Percentiles rank a stretch among this genome's conserved stretches.
These are phyloP conservation scores for Ephemerocybe angulata DNA, from an alignment of 768 basidiomycete species.

Conservation along the genomic window DNA sequence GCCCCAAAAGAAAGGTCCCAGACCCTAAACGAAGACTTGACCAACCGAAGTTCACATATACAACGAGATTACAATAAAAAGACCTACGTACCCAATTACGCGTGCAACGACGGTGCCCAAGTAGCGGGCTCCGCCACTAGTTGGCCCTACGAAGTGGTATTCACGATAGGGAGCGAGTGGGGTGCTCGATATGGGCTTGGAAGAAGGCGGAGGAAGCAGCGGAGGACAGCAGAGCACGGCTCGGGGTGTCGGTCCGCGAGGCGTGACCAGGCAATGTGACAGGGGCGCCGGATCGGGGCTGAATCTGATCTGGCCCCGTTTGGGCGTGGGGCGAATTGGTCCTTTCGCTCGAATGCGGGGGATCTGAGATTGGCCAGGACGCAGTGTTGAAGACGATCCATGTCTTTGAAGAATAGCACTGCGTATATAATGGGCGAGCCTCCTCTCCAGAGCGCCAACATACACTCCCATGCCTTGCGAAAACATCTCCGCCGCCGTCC, in stretches of 20 bases:
- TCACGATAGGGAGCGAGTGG: background rate
- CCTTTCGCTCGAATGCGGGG: background rate
- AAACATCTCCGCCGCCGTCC: slow-evolving; percentile 69
- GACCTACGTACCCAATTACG: too few relatives aligned
- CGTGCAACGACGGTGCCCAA: too few relatives aligned
- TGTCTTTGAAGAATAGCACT: slow-evolving; percentile 7
- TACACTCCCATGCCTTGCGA: slow-evolving; percentile 20
- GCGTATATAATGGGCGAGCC: slow-evolving; percentile 1
- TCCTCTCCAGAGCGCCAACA: background rate
- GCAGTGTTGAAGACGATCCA: background rate
- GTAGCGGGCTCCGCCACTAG: too few relatives aligned
- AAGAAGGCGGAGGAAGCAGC: background rate
- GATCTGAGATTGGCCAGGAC: background rate
- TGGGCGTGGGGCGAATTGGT: background rate
- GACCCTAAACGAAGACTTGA: too few relatives aligned
- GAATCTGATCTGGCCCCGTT: slow-evolving; percentile 1
- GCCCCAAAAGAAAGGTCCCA: too few relatives aligned
- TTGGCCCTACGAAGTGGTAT: background rate
- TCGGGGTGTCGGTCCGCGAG: background rate
- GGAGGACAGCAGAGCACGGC: background rate
- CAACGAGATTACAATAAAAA: too few relatives aligned
- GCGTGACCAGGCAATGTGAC: slow-evolving; percentile 6
- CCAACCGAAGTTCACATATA: too few relatives aligned
- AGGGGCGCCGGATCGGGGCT: background rate
- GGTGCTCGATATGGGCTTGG: background rate